These are phyloP conservation scores for Quercus tomentella DNA, from an alignment of 331 rosid species.

Conservation along the genomic window DNA sequence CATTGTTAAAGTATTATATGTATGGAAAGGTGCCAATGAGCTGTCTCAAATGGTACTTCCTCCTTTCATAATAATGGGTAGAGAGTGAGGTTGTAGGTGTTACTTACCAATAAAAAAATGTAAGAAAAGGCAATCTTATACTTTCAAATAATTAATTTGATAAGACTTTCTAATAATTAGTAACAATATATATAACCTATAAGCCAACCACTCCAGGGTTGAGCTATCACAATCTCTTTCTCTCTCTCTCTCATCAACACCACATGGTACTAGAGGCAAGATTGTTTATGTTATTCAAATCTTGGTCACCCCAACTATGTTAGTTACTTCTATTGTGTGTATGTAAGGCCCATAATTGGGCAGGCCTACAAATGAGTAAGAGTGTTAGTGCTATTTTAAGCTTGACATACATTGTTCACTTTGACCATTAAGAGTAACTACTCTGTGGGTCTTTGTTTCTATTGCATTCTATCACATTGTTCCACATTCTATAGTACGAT, in stretches of 20 bases:
- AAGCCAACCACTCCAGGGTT: neutral
- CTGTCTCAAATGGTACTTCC: too few relatives aligned
- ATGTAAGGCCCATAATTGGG: neutral
- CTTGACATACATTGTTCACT: neutral
- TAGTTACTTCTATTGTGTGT: neutral
- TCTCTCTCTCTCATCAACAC: neutral
- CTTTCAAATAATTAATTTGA: too few relatives aligned
- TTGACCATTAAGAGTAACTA: neutral
- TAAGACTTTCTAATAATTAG: too few relatives aligned
- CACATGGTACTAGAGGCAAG: neutral
- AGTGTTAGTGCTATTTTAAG: neutral
- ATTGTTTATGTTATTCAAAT: neutral
- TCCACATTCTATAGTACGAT: too few relatives aligned
- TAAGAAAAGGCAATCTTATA: neutral
- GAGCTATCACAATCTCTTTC: neutral
- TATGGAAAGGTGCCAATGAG: too few relatives aligned
- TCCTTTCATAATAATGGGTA: too few relatives aligned
- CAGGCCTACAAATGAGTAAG: neutral
- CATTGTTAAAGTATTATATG: neutral
- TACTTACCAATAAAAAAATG: too few relatives aligned
- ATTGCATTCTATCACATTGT: too few relatives aligned
- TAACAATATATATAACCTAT: neutral
- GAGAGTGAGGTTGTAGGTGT: too few relatives aligned
- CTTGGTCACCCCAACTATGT: neutral
- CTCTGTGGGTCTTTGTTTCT: too few relatives aligned